These are phyloP conservation scores for Starmerella apis DNA, from an alignment of 805 yeast species.

Conservation along the genomic window DNA sequence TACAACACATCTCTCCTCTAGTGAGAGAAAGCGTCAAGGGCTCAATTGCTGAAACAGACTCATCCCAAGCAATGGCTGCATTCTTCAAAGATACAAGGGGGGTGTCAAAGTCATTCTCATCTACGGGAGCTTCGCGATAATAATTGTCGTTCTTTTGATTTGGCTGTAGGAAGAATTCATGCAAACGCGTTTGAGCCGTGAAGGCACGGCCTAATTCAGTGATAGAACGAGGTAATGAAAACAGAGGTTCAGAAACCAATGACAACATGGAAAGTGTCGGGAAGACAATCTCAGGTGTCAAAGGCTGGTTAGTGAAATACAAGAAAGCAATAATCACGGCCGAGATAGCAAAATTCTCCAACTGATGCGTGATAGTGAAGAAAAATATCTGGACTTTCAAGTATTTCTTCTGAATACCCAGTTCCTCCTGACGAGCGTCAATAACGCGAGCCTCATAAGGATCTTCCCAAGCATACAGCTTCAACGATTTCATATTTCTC, in stretches of 20 bases:
- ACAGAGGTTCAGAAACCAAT: constrained; percentile 37
- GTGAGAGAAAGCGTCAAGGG: constrained; percentile 52
- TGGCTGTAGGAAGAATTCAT: constrained; percentile 21
- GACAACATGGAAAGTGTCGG: constrained; percentile 51
- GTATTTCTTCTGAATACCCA: constrained; percentile 55
- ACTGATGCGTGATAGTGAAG: constrained; percentile 41
- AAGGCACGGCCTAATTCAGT: constrained; percentile 17
- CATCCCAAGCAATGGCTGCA: constrained; percentile 19
- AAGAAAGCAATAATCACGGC: constrained; percentile 76
- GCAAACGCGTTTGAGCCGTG: constrained; percentile 21
- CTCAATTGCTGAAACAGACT: constrained; percentile 42
- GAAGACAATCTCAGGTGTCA: constrained; percentile 78
- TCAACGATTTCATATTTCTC: constrained; percentile 80
- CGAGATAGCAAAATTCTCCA: constrained; percentile 80
- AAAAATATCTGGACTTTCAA: constrained; percentile 41
- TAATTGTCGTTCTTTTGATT: constrained; percentile 17
- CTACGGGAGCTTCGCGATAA: neutral
- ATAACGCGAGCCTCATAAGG: constrained; percentile 63
- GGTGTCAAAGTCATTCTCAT: constrained; percentile 35
- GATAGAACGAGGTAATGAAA: constrained; percentile 19
- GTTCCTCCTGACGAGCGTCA: constrained; percentile 69
- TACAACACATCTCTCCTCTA: constrained; percentile 71
- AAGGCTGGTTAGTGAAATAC: constrained; percentile 47
- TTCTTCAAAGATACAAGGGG: constrained; percentile 11
- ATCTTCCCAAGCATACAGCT: constrained; percentile 90